Base-by-base conservation (phyloP, 352 stramenopile species). In the Phytophthora tubulina region DNA sequence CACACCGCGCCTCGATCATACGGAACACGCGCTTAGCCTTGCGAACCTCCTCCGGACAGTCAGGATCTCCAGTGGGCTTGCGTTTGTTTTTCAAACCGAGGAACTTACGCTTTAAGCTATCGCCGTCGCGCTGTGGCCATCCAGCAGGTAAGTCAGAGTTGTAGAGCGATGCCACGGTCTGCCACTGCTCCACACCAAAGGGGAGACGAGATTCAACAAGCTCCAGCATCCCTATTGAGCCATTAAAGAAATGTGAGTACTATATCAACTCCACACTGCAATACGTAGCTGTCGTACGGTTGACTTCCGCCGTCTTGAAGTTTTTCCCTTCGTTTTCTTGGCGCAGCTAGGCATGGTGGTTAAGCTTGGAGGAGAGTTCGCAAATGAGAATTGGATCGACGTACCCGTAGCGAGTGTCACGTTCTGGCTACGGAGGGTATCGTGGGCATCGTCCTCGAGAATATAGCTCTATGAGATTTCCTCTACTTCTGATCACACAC, bases 131-230 rank as follows among this genome's bases (percentile, higher is more conserved):
- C 21, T 63, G 10, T 13, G 55, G 41, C 55, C 42, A 63, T 33
- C 55, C 55, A 17, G 30, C 27, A 13, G 55, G 55, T 42, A 63
- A 30, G 32, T 63, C 42, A 6, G 56, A 17, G 44, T 63, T 63
- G 56, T 63, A 63, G 6, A 10, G 3, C 3, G 44, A 50, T 10
- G 44, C 44, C 3, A 50, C 9, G 9, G 13, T 50, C 9, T 27
- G 14, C 44, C 44, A 50, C 9, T 50, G 44, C 44, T 50, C 44
- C 3, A 8, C 13, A 7, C 44, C 44, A 50, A 50, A 50, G 8
- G 44, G 44, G 11, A 50, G 44, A 1, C n/a, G 3, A 7, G 44
- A 5, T 50, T 50, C 44, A 7, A 50, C 44, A 10, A 50, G 44
- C 3, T 11, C 15, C 1, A 50, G 13, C 44, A 50, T 50, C 7